Percentiles rank a stretch among this genome's conserved stretches.
phyloP scores from a whole-genome alignment of 2,329 filamentous ascomycete genomes.

The Claviceps sp. region DNA sequence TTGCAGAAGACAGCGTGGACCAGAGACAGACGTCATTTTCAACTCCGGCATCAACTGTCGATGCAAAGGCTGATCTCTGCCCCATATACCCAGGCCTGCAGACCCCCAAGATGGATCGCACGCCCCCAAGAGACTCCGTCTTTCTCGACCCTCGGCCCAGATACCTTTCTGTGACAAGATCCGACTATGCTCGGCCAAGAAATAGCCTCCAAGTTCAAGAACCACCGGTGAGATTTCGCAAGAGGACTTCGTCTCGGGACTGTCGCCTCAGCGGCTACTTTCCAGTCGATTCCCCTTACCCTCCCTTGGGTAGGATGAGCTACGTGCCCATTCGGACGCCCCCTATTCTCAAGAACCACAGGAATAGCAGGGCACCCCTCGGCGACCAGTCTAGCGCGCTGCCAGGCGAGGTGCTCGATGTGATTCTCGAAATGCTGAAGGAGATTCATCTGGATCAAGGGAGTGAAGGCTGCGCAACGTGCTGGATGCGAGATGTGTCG shows the following conservation, averaged over 20 bases:
- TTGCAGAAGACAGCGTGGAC: conserved; percentile 4
- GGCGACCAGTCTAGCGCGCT: conserved; percentile 42
- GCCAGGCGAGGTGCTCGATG: conserved; percentile 43
- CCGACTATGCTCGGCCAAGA: not conserved
- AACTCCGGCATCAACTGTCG: conserved; percentile 6
- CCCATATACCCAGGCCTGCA: conserved; percentile 21
- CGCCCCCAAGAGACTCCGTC: conserved; percentile 11
- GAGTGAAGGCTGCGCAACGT: conserved; percentile 46
- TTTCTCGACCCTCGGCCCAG: conserved; percentile 19
- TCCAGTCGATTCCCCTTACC: conserved; percentile 22
- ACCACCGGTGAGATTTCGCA: conserved; percentile 10
- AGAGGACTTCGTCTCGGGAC: conserved; percentile 18
- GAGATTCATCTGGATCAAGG: conserved; percentile 33
- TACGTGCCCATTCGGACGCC: conserved; percentile 5
- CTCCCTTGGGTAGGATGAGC: conserved; percentile 8
- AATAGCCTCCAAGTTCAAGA: conserved; percentile 12
- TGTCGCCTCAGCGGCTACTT: conserved; percentile 26
- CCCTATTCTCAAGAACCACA: not conserved
- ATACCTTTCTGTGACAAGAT: conserved; percentile 17
- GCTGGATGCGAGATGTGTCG: conserved; percentile 49
- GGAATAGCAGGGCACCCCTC: conserved; percentile 14
- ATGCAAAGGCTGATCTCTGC: conserved; percentile 12
- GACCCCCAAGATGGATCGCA: conserved; percentile 12
- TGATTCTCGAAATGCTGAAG: conserved; percentile 42
- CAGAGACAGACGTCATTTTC: conserved; percentile 6